Evolutionary conservation across 257 asterid genomes (phyloP).

Genomic region (Hygrophila difformis): DNA sequence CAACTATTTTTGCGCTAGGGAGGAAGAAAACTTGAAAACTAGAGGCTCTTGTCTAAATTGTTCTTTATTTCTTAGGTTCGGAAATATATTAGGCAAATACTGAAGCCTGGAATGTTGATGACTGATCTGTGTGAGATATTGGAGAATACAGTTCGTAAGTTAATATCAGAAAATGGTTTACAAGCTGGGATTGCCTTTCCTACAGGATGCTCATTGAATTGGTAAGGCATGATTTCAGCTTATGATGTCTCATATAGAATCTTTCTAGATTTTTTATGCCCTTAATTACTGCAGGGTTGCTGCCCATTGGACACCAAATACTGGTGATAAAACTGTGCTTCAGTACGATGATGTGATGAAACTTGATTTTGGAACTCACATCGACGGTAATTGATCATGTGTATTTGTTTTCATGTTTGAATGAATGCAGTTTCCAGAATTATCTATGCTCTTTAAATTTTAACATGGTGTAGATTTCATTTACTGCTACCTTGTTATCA

Average conservation of each 20-base stretch:
- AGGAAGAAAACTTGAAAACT: neutral
- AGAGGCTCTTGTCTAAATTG: neutral
- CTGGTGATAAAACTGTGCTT: conserved; percentile 94
- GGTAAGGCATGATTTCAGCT: conserved; percentile 31
- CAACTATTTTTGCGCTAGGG: neutral
- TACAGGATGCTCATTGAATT: conserved; percentile 94
- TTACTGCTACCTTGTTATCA: conserved; percentile 21
- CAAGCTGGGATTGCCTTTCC: conserved; percentile 99
- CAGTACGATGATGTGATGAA: conserved; percentile 97
- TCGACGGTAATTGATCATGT: conserved; percentile 53
- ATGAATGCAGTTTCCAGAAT: conserved; percentile 4
- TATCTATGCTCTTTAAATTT: neutral
- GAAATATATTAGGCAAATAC: conserved; percentile 54
- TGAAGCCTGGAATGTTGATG: conserved; percentile 97
- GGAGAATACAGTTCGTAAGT: conserved; percentile 86
- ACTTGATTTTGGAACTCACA: conserved; percentile 96
- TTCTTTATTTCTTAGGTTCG: conserved; percentile 71
- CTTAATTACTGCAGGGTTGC: conserved; percentile 63
- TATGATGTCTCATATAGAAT: neutral
- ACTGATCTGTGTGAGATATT: conserved; percentile 92
- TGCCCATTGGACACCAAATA: conserved; percentile 98
- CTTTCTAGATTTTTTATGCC: conserved; percentile 11
- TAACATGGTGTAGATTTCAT: neutral
- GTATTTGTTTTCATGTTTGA: neutral
- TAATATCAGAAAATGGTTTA: conserved; percentile 91